Evolutionary conservation across 306 rosid genomes (phyloP), one percentile per base, ranked within the genome.

Genomic region (Arachis stenosperma): DNA sequence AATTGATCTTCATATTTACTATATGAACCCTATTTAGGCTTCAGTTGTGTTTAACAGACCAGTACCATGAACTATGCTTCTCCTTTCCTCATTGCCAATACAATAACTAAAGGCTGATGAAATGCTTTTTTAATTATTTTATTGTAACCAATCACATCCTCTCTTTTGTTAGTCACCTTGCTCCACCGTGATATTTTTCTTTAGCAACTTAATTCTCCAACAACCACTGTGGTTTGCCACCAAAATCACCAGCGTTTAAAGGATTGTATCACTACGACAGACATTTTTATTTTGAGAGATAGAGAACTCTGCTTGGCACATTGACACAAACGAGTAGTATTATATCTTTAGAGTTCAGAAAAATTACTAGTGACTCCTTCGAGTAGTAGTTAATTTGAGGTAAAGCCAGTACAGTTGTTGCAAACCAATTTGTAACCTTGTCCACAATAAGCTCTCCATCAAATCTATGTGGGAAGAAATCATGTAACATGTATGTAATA

Each of bases 321-420:
- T 15, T 62, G 8, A 63, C 54, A 69, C 7, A 80, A 71, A 71
- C 39, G n/a, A 69, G 37, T 41, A 60, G 12, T 56, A 41, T 47
- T 13, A 10, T 56, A 41, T 47, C n/a, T 43, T 13, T 14, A 63
- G 69, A 37, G 73, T 67, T 27, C 39, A 68, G 72, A 17, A 39
- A 81, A 58, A 74, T 86, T 89, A 94, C 98, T 95, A 94, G 47
- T n/a, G 92, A 58, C 64, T 89, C 95, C 83, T 78, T 88, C 43
- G 95, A 69, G 88, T 88, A 85, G 90, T 94, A 91, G 78, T 79
- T 85, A 67, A 91, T 83, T 77, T 89, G 96, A 76, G 98, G 97
- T 80, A 94, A 82, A 71, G 78, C 85, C 73, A 89, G 81, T 60
- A 91, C 61, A 67, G 60, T 81, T 61, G 97, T 91, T 69, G 92